Evolutionary conservation across 1,139 yeast genomes (phyloP), one percentile per base, ranked within the genome.

Genomic region (Petasospora fabianii): DNA sequence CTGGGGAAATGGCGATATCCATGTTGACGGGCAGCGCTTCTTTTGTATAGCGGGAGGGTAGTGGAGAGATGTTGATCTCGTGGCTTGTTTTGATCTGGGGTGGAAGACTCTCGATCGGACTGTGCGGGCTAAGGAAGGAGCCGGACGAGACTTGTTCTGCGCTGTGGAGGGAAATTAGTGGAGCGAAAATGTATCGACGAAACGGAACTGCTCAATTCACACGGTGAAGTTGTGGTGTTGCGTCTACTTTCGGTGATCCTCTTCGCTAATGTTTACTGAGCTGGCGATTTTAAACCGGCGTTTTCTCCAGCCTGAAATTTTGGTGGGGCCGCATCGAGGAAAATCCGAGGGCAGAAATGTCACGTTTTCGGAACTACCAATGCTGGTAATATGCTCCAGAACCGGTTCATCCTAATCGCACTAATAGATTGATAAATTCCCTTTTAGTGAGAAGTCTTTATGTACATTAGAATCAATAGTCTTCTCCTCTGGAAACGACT

Each of bases 401-500:
- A 20, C 7, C 22, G 22, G 9, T 20, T 7, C 22, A 8, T 20
- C 9, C 22, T 8, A 20, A 20, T 20, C 26, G 6, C 13, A 26
- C 28, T 16, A 10, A 24, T 6, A 10, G 13, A 24, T 12, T 13
- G 13, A 8, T 24, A 12, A 8, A 8, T 13, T 24, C 27, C 13
- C 22, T 10, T 20, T 8, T 8, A 20, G 10, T 10, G 10, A 20
- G 22, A 20, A 10, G 9, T 8, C 11, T 20, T 7, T 20, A 20
- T 22, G 15, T 30, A 33, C 30, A 24, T 21, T 27, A 20, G n/a
- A 14, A 5, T 36, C 60, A 92, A 59, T 80, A 94, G 64, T 92
- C 98, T 39, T 87, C 97, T 38, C 99, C 98, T 51, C 92, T 76
- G 27, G 96, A 86, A 17, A 92, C 90, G 34, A 92, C 94, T 64